Evolutionary conservation across 2,329 filamentous ascomycete species (phyloP).

Genomic region (Epichloe brachyelytri): DNA sequence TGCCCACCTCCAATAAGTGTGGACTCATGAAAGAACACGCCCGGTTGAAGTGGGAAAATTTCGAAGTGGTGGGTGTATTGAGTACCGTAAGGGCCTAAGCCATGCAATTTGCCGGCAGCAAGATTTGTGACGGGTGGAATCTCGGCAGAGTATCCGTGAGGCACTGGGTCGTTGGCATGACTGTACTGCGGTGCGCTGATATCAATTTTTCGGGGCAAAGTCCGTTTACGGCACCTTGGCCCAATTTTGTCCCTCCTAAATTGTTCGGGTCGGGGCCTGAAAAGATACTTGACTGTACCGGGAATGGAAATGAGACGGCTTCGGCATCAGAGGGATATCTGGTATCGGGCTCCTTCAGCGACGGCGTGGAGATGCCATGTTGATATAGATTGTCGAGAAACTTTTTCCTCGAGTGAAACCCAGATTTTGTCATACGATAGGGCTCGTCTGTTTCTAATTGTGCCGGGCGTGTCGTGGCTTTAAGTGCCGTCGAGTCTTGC

Average conservation of each 20-base stretch:
- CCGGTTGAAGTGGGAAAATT: slow-evolving; percentile 41
- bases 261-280: not conserved
- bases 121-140: slow-evolving; percentile 6
- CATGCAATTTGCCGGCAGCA: slow-evolving; percentile 26
- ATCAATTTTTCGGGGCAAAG: slow-evolving; percentile 32
- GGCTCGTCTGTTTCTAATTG: slow-evolving; percentile 39
- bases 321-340: not conserved
- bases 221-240: slow-evolving; percentile 30
- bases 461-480: slow-evolving; percentile 28
- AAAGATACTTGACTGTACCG: not conserved
- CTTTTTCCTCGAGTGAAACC: slow-evolving; percentile 39
- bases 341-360: not conserved
- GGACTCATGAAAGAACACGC: slow-evolving; percentile 45
- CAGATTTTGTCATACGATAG: slow-evolving; percentile 19
- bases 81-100: slow-evolving; percentile 47
- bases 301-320: not conserved
- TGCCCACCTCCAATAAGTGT: slow-evolving; percentile 44
- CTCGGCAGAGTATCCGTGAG: slow-evolving; percentile 3
- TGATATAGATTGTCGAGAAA: slow-evolving; percentile 42
- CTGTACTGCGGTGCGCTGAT: slow-evolving; percentile 37
- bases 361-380: slow-evolving; percentile 12
- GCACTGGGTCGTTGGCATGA: slow-evolving; percentile 40
- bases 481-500: not conserved
- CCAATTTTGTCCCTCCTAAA: not conserved
- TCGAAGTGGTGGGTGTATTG: slow-evolving; percentile 51